These are phyloP conservation scores for Mycena kentingensis DNA, from an alignment of 768 basidiomycete species.

Conservation along the genomic window DNA sequence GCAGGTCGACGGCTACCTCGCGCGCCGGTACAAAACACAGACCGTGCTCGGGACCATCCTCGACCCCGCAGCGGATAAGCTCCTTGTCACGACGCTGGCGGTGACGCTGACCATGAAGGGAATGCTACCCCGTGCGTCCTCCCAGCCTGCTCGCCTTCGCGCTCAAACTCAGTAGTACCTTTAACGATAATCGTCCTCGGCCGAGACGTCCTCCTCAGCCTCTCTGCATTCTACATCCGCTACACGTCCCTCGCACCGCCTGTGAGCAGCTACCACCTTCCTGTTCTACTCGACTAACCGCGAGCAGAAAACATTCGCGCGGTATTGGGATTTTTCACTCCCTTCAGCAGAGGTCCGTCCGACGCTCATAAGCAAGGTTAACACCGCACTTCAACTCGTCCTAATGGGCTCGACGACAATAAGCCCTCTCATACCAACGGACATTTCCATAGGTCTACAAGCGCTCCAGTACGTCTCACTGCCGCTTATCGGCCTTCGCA, in stretches of 20 bases:
- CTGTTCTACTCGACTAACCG: not conserved
- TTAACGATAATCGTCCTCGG: conserved; percentile 86
- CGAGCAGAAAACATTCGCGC: conserved; percentile 78
- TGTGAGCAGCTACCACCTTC: conserved; percentile 46
- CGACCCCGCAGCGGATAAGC: conserved; percentile 97
- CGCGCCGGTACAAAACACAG: conserved; percentile 81
- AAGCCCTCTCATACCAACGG: conserved; percentile 71
- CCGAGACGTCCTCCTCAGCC: conserved; percentile 80
- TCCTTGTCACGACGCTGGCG: conserved; percentile 91
- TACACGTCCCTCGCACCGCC: conserved; percentile 88
- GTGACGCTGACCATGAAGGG: conserved; percentile 82
- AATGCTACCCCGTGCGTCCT: conserved; percentile 73
- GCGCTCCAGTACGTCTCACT: conserved; percentile 69
- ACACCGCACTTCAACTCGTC: conserved; percentile 88
- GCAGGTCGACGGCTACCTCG: conserved; percentile 92
- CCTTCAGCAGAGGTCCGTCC: conserved; percentile 95
- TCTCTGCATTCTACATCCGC: conserved; percentile 92
- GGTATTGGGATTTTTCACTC: conserved; percentile 96
- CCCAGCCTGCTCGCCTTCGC: not conserved
- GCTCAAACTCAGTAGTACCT: conserved; percentile 56
- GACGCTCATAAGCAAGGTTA: conserved; percentile 93
- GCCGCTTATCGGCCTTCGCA: conserved; percentile 3
- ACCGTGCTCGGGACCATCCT: conserved; percentile 94
- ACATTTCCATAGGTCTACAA: conserved; percentile 55
- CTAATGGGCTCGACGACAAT: conserved; percentile 91